These are phyloP conservation scores for Bifiguratus adelaidae DNA, from an alignment of 192 early-diverging fungal species.

Conservation along the genomic window DNA sequence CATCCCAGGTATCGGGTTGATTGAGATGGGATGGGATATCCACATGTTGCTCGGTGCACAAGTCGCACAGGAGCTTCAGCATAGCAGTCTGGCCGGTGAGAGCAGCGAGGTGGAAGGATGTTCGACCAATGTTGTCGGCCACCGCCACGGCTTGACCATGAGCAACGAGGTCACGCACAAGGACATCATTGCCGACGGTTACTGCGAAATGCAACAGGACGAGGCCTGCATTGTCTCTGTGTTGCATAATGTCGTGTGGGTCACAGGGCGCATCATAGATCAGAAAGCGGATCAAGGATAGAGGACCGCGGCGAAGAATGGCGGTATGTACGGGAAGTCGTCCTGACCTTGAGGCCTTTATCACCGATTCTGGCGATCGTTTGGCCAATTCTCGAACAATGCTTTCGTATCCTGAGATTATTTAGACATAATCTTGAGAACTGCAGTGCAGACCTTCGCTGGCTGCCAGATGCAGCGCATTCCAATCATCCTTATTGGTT, in stretches of 20 bases:
- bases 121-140: slow-evolving; percentile 22
- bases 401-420: no score
- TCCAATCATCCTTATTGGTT: slow-evolving; percentile 24
- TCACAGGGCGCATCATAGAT: background rate
- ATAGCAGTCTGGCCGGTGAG: slow-evolving; percentile 17
- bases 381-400: slow-evolving; percentile 13
- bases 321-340: slow-evolving; percentile 25
- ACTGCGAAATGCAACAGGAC: slow-evolving; percentile 19
- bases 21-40: slow-evolving; percentile 7
- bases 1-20: slow-evolving; percentile 21
- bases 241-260: slow-evolving; percentile 4
- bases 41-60: background rate
- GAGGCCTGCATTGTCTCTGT: slow-evolving; percentile 21
- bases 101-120: slow-evolving; percentile 23
- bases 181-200: slow-evolving; percentile 10
- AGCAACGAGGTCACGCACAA: slow-evolving; percentile 13
- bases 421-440: no score
- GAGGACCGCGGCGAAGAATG: slow-evolving; percentile 1
- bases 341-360: slow-evolving; percentile 19
- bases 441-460: slow-evolving; percentile 32
- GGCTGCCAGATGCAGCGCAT: slow-evolving; percentile 27
- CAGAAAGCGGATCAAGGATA: slow-evolving; percentile 8
- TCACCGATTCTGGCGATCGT: slow-evolving; percentile 7
- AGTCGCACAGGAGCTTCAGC: slow-evolving; percentile 2
- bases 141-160: no score